Conservation (phyloP, 371 early-diverging fungal genomes). For the Mortierella sp. region DNA sequence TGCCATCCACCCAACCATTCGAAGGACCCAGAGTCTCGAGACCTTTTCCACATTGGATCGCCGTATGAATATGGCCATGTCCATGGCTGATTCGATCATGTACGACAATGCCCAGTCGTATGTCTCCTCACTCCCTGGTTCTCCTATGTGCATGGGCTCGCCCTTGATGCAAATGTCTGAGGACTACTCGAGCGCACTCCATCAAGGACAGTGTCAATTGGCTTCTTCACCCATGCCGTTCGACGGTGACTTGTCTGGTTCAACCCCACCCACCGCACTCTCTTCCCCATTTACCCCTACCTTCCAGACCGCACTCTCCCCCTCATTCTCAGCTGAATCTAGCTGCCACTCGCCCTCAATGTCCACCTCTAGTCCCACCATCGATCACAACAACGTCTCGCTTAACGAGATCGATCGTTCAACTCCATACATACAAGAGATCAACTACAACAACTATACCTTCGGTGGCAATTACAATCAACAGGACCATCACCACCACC, state of each 20-base stretch:
- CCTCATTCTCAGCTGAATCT: constrained; percentile 1
- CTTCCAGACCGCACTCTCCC: constrained; percentile 7
- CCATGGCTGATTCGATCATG: background rate
- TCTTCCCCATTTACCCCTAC: background rate
- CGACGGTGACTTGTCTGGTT: background rate
- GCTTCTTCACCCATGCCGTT: background rate
- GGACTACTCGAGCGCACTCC: background rate
- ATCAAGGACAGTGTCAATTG: background rate
- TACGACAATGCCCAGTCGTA: background rate
- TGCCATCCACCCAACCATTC: background rate
- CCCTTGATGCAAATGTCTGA: background rate
- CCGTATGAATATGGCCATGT: background rate
- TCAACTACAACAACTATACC: background rate
- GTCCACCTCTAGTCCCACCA: background rate
- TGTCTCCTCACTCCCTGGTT: background rate
- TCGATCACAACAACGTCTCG: background rate
- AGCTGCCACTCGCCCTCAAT: background rate
- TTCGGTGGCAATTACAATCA: too few species aligned
- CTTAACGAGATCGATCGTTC: background rate
- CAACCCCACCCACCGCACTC: background rate
- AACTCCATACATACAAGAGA: background rate
- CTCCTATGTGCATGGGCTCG: background rate
- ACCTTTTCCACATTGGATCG: background rate
- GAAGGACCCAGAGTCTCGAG: constrained; percentile 33
- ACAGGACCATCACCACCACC: too few species aligned